Base-by-base conservation (phyloP, 2,329 filamentous ascomycete genomes). In the Hirsutella minnesotensis region DNA sequence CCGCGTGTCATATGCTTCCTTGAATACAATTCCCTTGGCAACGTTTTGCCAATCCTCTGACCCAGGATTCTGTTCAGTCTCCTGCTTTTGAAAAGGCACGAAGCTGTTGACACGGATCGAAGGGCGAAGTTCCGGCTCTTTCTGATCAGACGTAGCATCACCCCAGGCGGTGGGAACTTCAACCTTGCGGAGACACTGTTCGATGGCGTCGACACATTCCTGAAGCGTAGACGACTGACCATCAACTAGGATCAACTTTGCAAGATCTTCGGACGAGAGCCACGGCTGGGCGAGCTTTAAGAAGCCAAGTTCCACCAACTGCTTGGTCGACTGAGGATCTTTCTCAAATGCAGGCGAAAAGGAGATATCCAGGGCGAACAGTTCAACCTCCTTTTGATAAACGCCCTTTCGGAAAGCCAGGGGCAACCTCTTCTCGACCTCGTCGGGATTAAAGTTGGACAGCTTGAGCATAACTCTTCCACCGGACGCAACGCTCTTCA, bases 21-120 rank as follows among this genome's bases (percentile, higher is more conserved):
- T 95, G 76, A 98, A 98, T 4, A 77, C 77, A 45, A 98, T 72
- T 39, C 82, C 85, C 70, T 94, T 92, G 47, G 90, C 92, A 40
- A 81, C 86, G 38, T 81, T 73, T 64, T 89, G 76, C 86, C 89
- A 95, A 61, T 83, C 75, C 53, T 77, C 76, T 46, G 94, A 75
- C 51, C 64, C 57, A 3, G 81, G 64, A 3, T 74, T 72, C 20
- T 81, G 71, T 61, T 94, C 87, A 0, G 64, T 52, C 55, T 94
- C 86, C 35, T 75, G 68, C 66, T 90, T 94, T 51, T 86, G 74
- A 58, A 88, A 94, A 2, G 79, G 64, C 41, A 76, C 75, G 58
- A 98, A 96, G 70, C 86, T 92, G 69, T 83, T 95, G 50, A 77
- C 63, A 49, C 79, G 80, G 57, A 90, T 72, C 46, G 80, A 75